Evolutionary conservation across 768 basidiomycete species (phyloP), one percentile per base, ranked within the genome.

Genomic region (Chalciporus sphaerocephalus): DNA sequence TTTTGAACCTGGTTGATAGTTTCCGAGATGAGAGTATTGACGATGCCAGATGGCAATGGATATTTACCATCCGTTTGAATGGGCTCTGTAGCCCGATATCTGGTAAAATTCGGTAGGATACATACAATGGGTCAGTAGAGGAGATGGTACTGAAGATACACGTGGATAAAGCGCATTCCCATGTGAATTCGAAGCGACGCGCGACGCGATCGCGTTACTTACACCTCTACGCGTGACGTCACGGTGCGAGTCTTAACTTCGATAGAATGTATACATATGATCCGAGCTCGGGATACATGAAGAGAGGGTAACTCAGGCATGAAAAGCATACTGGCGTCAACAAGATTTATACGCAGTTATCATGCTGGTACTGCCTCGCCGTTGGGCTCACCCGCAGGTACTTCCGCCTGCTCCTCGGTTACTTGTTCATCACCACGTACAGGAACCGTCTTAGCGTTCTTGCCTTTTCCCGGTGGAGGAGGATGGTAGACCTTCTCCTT

Each of bases 401-500:
- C 22, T 21, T 27, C 21, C 22, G 24, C 20, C 20, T 15, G 20
- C 11, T 39, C 48, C 23, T 42, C 32, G 13, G 27, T 42, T 5
- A 28, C 46, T 25, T 28, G 13, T n/a, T 44, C 52, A 32, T 51
- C 54, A 13, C 40, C 54, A 13, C 38, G 42, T 9, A 34, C 22
- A 27, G 46, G 7, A n/a, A 13, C 43, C 2, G 12, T 37, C 20
- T 56, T 55, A 6, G 44, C 44, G 38, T 80, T 81, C 65, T 75
- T 87, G 33, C 85, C 87, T 53, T 82, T 90, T 1, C 86, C 87
- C 0, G 86, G 86, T 2, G 87, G 88, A 7, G 87, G 88, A 4
- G 88, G 88, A 57, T 85, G 84, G 70, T 89, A 91, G 7, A 83
- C 81, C 63, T 89, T 88, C 44, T 81, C 83, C 87, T 86, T 86